A percentile compares a stretch with the other conserved stretches of the same genome.
Evolutionary conservation across 2,329 filamentous ascomycete species (phyloP).

Genomic region (Pseudocercospora fijiensis): DNA sequence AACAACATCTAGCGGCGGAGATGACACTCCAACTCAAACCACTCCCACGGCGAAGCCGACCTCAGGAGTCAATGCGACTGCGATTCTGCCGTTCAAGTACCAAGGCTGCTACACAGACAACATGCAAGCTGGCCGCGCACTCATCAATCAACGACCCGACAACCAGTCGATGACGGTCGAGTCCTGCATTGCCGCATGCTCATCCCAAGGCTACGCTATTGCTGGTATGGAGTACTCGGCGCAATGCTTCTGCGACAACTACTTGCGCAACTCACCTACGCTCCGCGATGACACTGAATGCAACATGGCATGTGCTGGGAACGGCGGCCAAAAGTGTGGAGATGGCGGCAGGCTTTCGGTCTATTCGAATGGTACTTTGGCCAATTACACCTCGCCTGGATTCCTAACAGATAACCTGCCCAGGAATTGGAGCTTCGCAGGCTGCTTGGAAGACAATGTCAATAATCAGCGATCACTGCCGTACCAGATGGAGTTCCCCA

Average conservation of each 20-base stretch:
- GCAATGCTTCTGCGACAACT: slow-evolving; percentile 39
- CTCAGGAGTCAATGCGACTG: slow-evolving; percentile 30
- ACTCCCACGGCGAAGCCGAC: slow-evolving; percentile 24
- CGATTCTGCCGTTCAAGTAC: slow-evolving; percentile 27
- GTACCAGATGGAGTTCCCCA: slow-evolving; percentile 25
- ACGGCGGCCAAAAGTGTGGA: slow-evolving; percentile 34
- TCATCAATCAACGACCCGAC: slow-evolving; percentile 21
- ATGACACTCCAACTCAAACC: slow-evolving; percentile 21
- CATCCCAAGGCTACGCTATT: slow-evolving; percentile 34
- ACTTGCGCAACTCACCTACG: slow-evolving; percentile 30
- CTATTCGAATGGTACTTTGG: slow-evolving; percentile 32
- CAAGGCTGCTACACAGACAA: slow-evolving; percentile 33
- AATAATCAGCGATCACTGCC: slow-evolving; percentile 27
- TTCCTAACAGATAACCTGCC: slow-evolving; percentile 22
- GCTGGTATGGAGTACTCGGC: slow-evolving; percentile 37
- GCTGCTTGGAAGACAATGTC: slow-evolving; percentile 34
- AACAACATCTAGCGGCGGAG: not conserved
- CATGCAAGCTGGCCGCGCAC: slow-evolving; percentile 24
- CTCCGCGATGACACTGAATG: slow-evolving; percentile 29
- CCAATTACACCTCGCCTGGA: slow-evolving; percentile 20
- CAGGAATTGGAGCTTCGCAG: slow-evolving; percentile 31
- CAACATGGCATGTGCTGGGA: slow-evolving; percentile 35
- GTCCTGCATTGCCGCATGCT: slow-evolving; percentile 34
- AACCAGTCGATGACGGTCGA: slow-evolving; percentile 25
- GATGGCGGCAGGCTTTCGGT: slow-evolving; percentile 32